Evolutionary conservation across 208 protist genomes (phyloP), one percentile per base, ranked within the genome.

Genomic region (Acanthamoeba culbertsoni): DNA sequence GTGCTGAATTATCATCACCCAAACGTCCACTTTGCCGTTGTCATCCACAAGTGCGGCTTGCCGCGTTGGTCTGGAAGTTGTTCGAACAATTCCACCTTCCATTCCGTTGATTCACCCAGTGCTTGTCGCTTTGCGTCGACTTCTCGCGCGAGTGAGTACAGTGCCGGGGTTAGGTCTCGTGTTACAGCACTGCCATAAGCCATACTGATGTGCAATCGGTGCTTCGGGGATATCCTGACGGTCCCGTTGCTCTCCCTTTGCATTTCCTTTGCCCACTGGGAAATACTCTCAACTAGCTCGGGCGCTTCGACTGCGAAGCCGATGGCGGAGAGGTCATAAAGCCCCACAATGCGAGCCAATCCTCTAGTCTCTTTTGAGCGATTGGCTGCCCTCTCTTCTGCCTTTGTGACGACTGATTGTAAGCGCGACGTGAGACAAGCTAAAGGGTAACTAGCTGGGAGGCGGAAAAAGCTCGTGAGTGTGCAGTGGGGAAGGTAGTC

Each of bases 401-500:
- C n/a, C n/a, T n/a, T n/a, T n/a, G n/a, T n/a, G n/a, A n/a, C n/a
- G n/a, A n/a, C n/a, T n/a, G n/a, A n/a, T n/a, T n/a, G n/a, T n/a
- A n/a, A n/a, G n/a, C n/a, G n/a, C n/a, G n/a, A n/a, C n/a, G n/a
- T n/a, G n/a, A n/a, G n/a, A n/a, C n/a, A n/a, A n/a, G n/a, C n/a
- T n/a, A n/a, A n/a, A n/a, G n/a, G n/a, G n/a, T n/a, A n/a, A n/a
- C n/a, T n/a, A n/a, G 31, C 37, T 16, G 73, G 73, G 2, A 84
- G 43, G 14, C 42, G 46, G 45, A 84, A 84, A 43, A 84, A 84
- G 40, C 31, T 28, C 28, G 73, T 84, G 43, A 84, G 73, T 4
- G 73, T 57, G 73, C 73, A 84, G 73, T 84, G 73, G 3, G 73
- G 73, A 3, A 84, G 73, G 43, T 84, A 84, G 73, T 84, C 73